Conservation (phyloP, 2,329 filamentous ascomycete genomes). For the Didymella lethalis region DNA sequence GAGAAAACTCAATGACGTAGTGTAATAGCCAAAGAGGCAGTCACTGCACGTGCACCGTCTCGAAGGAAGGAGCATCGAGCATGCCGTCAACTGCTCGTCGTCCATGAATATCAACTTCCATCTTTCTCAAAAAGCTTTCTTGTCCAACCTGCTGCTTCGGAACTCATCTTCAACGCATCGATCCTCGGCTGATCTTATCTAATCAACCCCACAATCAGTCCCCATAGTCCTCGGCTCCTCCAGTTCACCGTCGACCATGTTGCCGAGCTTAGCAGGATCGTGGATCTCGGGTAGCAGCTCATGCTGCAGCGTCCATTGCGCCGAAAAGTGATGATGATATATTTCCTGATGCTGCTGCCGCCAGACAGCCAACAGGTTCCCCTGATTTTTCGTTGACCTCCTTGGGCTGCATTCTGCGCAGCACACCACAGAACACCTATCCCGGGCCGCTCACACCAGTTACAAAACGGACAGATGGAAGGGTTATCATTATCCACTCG, state of each 20-base stretch:
- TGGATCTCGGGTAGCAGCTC: constrained; percentile 19
- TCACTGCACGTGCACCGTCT: constrained; percentile 14
- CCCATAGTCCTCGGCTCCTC: constrained; percentile 36
- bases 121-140: not conserved
- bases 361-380: constrained; percentile 19
- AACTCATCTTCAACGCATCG: not conserved
- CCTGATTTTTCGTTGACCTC: constrained; percentile 26
- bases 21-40: constrained; percentile 2
- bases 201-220: constrained; percentile 20
- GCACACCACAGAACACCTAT: constrained; percentile 45
- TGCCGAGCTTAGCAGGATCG: constrained; percentile 42
- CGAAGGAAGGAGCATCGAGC: constrained; percentile 2
- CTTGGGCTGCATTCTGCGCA: constrained; percentile 50
- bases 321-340: constrained; percentile 34
- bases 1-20: constrained; percentile 21
- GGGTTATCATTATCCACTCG: constrained; percentile 38
- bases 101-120: not conserved
- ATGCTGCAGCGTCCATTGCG: constrained; percentile 24
- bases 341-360: constrained; percentile 16
- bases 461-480: constrained; percentile 51
- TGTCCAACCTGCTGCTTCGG: not conserved
- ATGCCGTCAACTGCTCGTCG: not conserved
- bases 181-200: constrained; percentile 9
- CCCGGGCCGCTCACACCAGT: constrained; percentile 37
- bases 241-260: constrained; percentile 27